Evolutionary conservation across 2,329 filamentous ascomycete genomes (phyloP), one percentile per base, ranked within the genome.

Genomic region (Ophiocordyceps camponoti-floridani): DNA sequence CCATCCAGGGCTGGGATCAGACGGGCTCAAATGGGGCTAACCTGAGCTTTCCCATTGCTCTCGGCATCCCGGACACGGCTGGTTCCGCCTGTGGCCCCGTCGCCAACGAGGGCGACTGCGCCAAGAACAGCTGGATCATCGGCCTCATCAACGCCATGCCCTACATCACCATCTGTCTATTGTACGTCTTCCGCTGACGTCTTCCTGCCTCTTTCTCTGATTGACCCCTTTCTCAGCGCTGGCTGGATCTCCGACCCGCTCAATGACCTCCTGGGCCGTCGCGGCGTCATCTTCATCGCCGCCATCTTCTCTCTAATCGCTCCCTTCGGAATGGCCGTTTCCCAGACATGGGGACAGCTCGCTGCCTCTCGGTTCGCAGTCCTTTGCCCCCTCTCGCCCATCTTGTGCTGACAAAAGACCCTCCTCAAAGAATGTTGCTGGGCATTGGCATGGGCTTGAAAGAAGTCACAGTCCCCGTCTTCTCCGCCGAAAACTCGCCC

Each of bases 281-380:
- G 77, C 44, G 75, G 77, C 11, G 72, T 74, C 41, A 82, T 82
- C 48, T 82, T 81, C 54, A 56, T 79, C 41, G 69, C 70, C 7
- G 75, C 72, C 12, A 61, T 79, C 51, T 78, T 82, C 55, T 80
- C 73, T 51, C 60, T 81, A 2, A 52, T 79, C 11, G 62, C 77
- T 1, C 72, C 75, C 1, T 73, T 83, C 50, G 77, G 77, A 23
- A 73, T 70, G 50, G 77, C 69, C 0, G 52, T 75, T 14, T 67
- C 68, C 9, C 74, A 79, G 49, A 73, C 59, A 33, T 83, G 77
- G 75, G 59, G 57, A 9, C 66, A 79, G 52, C 62, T 80, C 3
- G 66, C 75, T 38, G 61, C 68, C n/a, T 68, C 63, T 45, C 71
- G 74, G 61, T 61, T 73, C 14, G 64, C 42, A 16, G 14, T 43